phyloP scores from a whole-genome alignment of 2,329 filamentous ascomycete species.

The Claviceps purpurea region DNA sequence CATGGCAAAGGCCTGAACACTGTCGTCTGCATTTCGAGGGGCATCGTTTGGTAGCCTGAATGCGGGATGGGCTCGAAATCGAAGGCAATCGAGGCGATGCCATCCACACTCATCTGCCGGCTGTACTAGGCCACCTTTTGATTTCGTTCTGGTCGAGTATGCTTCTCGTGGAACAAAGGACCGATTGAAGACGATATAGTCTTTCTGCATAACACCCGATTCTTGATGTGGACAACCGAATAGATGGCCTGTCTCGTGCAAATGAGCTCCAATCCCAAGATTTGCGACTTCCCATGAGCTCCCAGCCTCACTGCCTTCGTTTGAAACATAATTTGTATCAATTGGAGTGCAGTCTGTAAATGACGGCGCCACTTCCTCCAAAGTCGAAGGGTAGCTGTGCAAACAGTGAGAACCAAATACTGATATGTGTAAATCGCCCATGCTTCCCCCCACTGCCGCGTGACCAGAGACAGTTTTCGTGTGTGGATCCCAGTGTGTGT shows the following conservation, averaged over 20 bases:
- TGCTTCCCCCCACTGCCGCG: slow-evolving; percentile 65
- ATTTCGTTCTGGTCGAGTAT: slow-evolving; percentile 76
- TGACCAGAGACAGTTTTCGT: slow-evolving; percentile 63
- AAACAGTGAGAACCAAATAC: slow-evolving; percentile 88
- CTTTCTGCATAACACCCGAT: slow-evolving; percentile 79
- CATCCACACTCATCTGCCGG: slow-evolving; percentile 76
- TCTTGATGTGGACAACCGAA: slow-evolving; percentile 86
- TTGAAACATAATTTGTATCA: slow-evolving; percentile 65
- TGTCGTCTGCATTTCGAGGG: slow-evolving; percentile 50
- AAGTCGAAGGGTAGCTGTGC: slow-evolving; percentile 76
- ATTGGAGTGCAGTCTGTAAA: slow-evolving; percentile 87
- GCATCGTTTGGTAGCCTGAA: slow-evolving; percentile 74
- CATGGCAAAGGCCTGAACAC: slow-evolving; percentile 75
- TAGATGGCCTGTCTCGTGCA: slow-evolving; percentile 82
- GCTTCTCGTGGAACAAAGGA: slow-evolving; percentile 72
- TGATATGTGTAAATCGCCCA: slow-evolving; percentile 64
- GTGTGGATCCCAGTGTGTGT: slow-evolving; percentile 72
- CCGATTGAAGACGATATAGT: slow-evolving; percentile 74
- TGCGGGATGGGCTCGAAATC: slow-evolving; percentile 81
- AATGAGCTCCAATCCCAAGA: slow-evolving; percentile 81
- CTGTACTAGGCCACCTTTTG: slow-evolving; percentile 62
- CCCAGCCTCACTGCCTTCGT: slow-evolving; percentile 75
- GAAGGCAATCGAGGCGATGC: slow-evolving; percentile 80
- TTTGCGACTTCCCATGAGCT: slow-evolving; percentile 95
- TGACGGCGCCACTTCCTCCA: slow-evolving; percentile 81